Evolutionary conservation across 305 asterid genomes (phyloP).

Genomic region (Striga hermonthica): DNA sequence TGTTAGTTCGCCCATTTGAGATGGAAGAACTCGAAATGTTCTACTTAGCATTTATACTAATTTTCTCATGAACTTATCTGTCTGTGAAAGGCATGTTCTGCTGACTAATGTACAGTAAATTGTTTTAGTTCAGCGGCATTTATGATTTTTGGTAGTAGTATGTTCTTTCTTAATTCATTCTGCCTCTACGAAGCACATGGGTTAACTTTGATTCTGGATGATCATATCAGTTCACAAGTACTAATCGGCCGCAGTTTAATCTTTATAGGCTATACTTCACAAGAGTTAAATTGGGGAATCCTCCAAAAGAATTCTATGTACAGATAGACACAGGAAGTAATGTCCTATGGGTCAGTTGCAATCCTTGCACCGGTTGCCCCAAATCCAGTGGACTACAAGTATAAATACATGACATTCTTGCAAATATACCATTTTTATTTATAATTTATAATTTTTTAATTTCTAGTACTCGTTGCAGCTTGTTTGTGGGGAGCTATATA

Average conservation of each 20-base stretch:
- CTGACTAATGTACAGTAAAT: no score
- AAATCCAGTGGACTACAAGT: constrained; percentile 93
- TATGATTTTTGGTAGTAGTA: no score
- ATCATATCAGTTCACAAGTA: constrained; percentile 2
- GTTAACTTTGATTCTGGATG: neutral
- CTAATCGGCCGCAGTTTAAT: constrained; percentile 27
- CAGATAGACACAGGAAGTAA: constrained; percentile 99
- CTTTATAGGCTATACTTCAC: constrained; percentile 72
- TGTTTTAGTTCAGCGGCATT: no score
- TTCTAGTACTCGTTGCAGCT: neutral
- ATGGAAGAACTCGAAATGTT: constrained; percentile 17
- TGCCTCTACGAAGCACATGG: constrained; percentile 4
- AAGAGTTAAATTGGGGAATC: constrained; percentile 80
- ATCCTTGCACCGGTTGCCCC: constrained; percentile 83
- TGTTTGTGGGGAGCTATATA: constrained; percentile 1
- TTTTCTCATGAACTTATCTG: neutral
- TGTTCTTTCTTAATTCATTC: no score
- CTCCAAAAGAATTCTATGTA: constrained; percentile 88
- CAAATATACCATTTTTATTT: neutral
- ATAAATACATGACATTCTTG: constrained; percentile 20
- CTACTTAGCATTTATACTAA: constrained; percentile 18
- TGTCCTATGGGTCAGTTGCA: constrained; percentile 94
- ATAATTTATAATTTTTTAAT: neutral
- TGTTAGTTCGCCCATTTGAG: constrained; percentile 17
- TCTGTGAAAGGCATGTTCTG: constrained; percentile 10